Base-by-base conservation (phyloP, 768 basidiomycete genomes). In the Serendipita sp. region DNA sequence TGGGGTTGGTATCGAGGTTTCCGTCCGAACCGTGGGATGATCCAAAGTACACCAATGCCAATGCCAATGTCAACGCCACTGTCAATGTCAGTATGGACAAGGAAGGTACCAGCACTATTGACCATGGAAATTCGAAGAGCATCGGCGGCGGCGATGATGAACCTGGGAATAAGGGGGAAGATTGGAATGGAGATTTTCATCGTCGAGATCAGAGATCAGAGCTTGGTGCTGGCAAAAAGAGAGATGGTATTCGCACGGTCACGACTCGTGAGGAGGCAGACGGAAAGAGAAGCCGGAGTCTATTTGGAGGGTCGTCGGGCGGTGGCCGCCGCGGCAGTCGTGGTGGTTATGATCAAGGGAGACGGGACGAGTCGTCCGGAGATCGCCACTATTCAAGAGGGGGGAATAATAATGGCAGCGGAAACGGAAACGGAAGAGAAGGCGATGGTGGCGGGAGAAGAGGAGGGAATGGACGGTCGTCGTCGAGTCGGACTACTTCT, bases 1-100 rank as follows among this genome's bases (percentile, higher is more conserved):
- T n/a, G n/a, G n/a, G 24, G 24, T 13, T 58, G 17, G 53, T 24
- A 30, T 24, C 53, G 9, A 13, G 53, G 11, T 58, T 58, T 24
- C 53, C 53, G 4, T 58, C 53, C 11, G 53, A 58, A 33, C 53
- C 53, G 4, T 58, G 53, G 53, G 53, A 58, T n/a, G 53, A 58
- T 33, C 53, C 53, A 11, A 58, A 58, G 9, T 58, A 20, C 5
- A 30, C 48, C 26, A 9, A 11, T n/a, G 20, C 45, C 7, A 30
- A 17, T 11, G n/a, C 45, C 45, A n/a, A 50, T 28, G 17, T 9
- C n/a, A 50, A 50, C 28, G 9, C 7, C n/a, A 30, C 20, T 7
- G 20, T 5, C 9, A n/a, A 50, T 50, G 45, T 50, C 5, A 38
- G n/a, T n/a, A n/a, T n/a, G n/a, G n/a, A n/a, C n/a, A n/a, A n/a